phyloP scores from a whole-genome alignment of 2,329 filamentous ascomycete species.

The Metarhizium robertsii region DNA sequence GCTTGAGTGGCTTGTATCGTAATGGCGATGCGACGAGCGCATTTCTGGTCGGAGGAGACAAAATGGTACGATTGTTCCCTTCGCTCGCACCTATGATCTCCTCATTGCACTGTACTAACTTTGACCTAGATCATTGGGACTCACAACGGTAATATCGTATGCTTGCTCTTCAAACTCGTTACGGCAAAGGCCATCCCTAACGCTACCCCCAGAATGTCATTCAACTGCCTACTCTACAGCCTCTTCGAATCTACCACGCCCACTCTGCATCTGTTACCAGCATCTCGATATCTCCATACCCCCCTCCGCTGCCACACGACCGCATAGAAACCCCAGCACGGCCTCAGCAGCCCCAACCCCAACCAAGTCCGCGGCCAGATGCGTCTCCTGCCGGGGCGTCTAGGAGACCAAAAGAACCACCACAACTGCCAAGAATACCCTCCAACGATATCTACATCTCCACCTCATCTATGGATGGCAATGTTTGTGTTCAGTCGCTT shows the following conservation, averaged over 20 bases:
- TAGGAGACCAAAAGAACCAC: constrained; percentile 40
- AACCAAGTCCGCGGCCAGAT: constrained; percentile 21
- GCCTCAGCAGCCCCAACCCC: constrained; percentile 24
- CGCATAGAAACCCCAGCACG: constrained; percentile 31
- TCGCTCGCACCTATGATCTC: constrained; percentile 9
- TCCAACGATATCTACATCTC: constrained; percentile 91
- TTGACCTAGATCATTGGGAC: constrained; percentile 71
- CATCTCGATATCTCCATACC: constrained; percentile 83
- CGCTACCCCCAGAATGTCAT: constrained; percentile 60
- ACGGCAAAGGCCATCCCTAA: background rate
- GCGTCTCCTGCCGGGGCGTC: constrained; percentile 40
- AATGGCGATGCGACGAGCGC: constrained; percentile 92
- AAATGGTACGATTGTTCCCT: constrained; percentile 60
- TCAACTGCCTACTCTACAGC: constrained; percentile 70
- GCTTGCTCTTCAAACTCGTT: constrained; percentile 20
- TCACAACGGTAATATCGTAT: constrained; percentile 91
- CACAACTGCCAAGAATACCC: constrained; percentile 59
- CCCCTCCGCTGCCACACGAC: constrained; percentile 42
- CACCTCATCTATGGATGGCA: constrained; percentile 89
- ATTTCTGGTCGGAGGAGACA: constrained; percentile 86
- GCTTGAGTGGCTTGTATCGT: constrained; percentile 72
- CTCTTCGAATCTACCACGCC: constrained; percentile 79
- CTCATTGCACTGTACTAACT: constrained; percentile 6
- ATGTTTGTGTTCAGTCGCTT: constrained; percentile 84
- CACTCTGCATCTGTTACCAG: constrained; percentile 86